These are phyloP conservation scores for Plasmodium inui DNA, from an alignment of 169 alveolate genomes.

Conservation along the genomic window DNA sequence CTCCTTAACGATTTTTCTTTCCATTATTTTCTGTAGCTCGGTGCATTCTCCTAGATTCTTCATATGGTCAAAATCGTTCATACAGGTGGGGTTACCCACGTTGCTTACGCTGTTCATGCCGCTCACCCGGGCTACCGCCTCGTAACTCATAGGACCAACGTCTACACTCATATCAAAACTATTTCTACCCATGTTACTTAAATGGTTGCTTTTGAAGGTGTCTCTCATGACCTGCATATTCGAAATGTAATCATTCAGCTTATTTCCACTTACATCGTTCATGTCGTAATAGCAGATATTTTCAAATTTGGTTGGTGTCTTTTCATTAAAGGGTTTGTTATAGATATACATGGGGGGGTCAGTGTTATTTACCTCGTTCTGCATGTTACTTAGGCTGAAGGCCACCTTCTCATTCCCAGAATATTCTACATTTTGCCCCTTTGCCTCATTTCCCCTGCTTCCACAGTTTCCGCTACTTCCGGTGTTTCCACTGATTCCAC, in stretches of 20 bases:
- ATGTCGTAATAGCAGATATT: neutral
- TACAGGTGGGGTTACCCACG: neutral
- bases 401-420: neutral
- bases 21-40: neutral
- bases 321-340: neutral
- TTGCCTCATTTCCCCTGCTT: neutral
- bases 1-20: constrained; percentile 3
- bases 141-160: neutral
- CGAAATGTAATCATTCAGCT: neutral
- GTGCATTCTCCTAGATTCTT: neutral
- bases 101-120: neutral
- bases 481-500: neutral
- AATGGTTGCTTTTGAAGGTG: neutral
- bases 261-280: constrained; percentile 1
- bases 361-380: neutral
- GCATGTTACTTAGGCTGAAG: neutral
- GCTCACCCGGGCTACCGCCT: neutral
- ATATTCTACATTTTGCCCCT: neutral
- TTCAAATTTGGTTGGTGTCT: neutral
- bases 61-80: neutral
- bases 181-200: neutral
- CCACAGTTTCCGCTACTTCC: neutral
- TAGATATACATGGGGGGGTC: neutral
- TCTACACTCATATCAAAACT: constrained; percentile 7
- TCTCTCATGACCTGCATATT: neutral